Evolutionary conservation across 2,329 filamentous ascomycete species (phyloP).

Genomic region (Talaromyces sp.): DNA sequence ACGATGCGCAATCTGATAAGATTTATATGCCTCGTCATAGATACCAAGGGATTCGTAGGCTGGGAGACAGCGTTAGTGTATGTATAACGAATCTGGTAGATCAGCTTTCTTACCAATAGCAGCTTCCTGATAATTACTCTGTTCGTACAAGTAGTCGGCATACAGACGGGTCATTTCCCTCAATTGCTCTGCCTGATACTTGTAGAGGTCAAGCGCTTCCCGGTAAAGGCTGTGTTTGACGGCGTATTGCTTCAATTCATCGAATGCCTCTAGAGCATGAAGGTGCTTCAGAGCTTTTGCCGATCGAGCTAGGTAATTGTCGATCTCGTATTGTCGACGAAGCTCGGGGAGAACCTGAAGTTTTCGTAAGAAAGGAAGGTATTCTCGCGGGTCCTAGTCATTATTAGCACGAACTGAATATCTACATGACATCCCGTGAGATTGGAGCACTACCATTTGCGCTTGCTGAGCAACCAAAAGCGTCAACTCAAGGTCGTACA

Average conservation of each 20-base stretch:
- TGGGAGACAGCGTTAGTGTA: background rate
- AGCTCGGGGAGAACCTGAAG: constrained; percentile 68
- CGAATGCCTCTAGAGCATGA: constrained; percentile 65
- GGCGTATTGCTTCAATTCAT: constrained; percentile 72
- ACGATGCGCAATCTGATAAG: constrained; percentile 76
- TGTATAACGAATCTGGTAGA: background rate
- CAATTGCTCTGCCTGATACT: constrained; percentile 67
- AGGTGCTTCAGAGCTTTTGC: constrained; percentile 74
- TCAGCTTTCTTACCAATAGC: constrained; percentile 53
- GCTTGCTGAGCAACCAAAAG: constrained; percentile 91
- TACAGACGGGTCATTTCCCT: constrained; percentile 69
- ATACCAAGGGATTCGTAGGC: constrained; percentile 82
- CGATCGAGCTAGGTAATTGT: constrained; percentile 75
- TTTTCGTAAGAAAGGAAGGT: constrained; percentile 86
- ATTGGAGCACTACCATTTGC: constrained; percentile 57
- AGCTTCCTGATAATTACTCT: constrained; percentile 76
- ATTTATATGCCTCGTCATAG: constrained; percentile 68
- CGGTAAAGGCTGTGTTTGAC: constrained; percentile 75
- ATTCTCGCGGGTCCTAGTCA: constrained; percentile 73
- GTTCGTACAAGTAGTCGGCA: constrained; percentile 68
- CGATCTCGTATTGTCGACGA: constrained; percentile 75
- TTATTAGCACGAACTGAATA: background rate
- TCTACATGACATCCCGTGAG: constrained; percentile 14
- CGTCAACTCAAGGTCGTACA: constrained; percentile 87
- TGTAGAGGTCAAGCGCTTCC: constrained; percentile 71